Base-by-base conservation (phyloP, 2,329 filamentous ascomycete genomes). In the Cordyceps cicadae region DNA sequence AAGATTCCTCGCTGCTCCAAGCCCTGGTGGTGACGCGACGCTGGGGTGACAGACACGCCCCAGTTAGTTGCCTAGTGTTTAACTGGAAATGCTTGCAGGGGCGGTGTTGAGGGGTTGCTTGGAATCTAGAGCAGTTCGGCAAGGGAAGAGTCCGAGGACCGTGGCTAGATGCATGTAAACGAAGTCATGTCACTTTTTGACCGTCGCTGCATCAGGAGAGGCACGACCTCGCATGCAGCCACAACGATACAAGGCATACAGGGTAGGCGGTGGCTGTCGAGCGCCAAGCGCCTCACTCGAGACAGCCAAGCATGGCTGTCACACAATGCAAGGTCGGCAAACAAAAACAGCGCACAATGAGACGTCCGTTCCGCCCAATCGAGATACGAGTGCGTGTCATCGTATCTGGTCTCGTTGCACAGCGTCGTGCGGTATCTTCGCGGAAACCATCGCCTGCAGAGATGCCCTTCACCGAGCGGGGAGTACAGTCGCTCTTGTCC, bases 381-480 rank as follows among this genome's bases (percentile, higher is more conserved):
- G 17, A 54, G 43, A 24, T 43, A 48, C 24, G 17, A 15, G 9
- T 49, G 58, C 51, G 5, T 55, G 45, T n/a, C n/a, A 26, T 12
- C n/a, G n/a, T n/a, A 37, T 24, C 11, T 12, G 46, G 2, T 46
- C 56, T 14, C 37, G 37, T 61, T 50, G 9, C 52, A 61, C 59
- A 51, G 34, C 59, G 39, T 50, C 32, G 17, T n/a, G 41, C 34
- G 34, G 24, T 32, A 45, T 24, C 32, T 34, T 56, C 37, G 37
- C 45, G 32, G 41, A 26, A 29, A 26, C 46, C 52, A n/a, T 34
- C 45, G 29, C 19, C 59, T 61, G 46, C 59, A 61, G 34, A 41
- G n/a, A 6, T 24, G 45, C 5, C 45, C 26, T 51, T 61, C 59
- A 56, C 59, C 59, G 59, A 61, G 59, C 56, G 59, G 59, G 41